A percentile compares a stretch with the other conserved stretches of the same genome.
phyloP scores from a whole-genome alignment of 768 basidiomycete genomes.

The Calocybe gangraenosa region DNA sequence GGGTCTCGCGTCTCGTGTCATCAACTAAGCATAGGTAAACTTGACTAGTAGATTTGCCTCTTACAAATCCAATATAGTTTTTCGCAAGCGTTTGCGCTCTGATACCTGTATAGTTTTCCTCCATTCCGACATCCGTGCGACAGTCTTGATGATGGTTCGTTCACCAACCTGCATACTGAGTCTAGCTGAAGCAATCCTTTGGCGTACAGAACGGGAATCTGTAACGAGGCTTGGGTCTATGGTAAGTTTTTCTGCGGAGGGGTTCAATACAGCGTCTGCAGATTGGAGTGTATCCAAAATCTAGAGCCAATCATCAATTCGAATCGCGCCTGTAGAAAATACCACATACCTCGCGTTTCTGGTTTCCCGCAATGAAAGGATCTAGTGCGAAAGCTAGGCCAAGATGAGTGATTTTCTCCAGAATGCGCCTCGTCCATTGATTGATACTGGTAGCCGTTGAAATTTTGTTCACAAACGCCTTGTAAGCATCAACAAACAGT shows the following conservation, averaged over 20 bases:
- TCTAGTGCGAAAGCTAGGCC: constrained; percentile 66
- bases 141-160: constrained; percentile 57
- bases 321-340: not conserved
- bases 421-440: constrained; percentile 43
- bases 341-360: constrained; percentile 65
- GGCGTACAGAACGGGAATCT: constrained; percentile 47
- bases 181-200: constrained; percentile 50
- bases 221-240: constrained; percentile 53
- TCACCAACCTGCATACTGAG: constrained; percentile 65
- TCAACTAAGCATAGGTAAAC: not conserved
- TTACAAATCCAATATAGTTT: constrained; percentile 70
- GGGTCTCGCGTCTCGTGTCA: constrained; percentile 61
- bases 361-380: constrained; percentile 51
- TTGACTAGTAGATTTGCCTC: constrained; percentile 17
- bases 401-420: constrained; percentile 70
- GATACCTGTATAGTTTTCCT: constrained; percentile 60
- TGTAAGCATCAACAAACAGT: constrained; percentile 62
- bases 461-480: constrained; percentile 46
- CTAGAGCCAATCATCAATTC: constrained; percentile 18
- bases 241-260: constrained; percentile 38
- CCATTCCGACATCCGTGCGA: constrained; percentile 68
- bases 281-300: constrained; percentile 58
- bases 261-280: constrained; percentile 50
- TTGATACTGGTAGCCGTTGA: constrained; percentile 34
- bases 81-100: constrained; percentile 69